These are phyloP conservation scores for Circinella minor DNA, from an alignment of 371 early-diverging fungal species.

Conservation along the genomic window DNA sequence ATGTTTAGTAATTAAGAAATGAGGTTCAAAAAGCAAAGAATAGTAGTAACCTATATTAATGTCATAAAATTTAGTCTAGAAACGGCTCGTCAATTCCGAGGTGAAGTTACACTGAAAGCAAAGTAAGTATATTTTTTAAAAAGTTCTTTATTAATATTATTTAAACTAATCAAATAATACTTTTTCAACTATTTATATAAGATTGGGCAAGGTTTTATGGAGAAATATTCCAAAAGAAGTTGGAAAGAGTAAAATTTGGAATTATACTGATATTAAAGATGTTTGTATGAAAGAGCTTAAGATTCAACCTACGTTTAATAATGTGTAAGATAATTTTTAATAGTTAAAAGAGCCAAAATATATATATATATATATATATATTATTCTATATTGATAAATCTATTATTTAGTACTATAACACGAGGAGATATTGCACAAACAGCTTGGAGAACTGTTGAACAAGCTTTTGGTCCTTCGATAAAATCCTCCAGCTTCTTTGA, in stretches of 20 bases:
- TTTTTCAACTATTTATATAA: constrained; percentile 1
- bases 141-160: no score
- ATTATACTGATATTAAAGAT: constrained; percentile 41
- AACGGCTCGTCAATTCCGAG: constrained; percentile 35
- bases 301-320: constrained; percentile 38
- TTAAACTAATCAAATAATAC: no score
- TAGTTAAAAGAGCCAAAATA: no score
- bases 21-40: no score
- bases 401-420: constrained; percentile 30
- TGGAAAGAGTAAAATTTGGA: constrained; percentile 32
- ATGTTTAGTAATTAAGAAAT: no score
- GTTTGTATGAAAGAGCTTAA: constrained; percentile 35
- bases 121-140: constrained; percentile 29
- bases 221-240: constrained; percentile 21
- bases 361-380: no score
- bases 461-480: constrained; percentile 20
- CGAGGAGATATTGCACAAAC: constrained; percentile 18
- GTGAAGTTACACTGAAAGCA: constrained; percentile 42
- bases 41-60: no score
- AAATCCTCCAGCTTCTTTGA: constrained; percentile 31
- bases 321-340: constrained; percentile 31
- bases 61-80: constrained; percentile 25
- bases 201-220: constrained; percentile 53
- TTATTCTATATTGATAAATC: no score
- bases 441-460: neutral